phyloP scores from a whole-genome alignment of 768 basidiomycete genomes.

The Podaxis sp. region DNA sequence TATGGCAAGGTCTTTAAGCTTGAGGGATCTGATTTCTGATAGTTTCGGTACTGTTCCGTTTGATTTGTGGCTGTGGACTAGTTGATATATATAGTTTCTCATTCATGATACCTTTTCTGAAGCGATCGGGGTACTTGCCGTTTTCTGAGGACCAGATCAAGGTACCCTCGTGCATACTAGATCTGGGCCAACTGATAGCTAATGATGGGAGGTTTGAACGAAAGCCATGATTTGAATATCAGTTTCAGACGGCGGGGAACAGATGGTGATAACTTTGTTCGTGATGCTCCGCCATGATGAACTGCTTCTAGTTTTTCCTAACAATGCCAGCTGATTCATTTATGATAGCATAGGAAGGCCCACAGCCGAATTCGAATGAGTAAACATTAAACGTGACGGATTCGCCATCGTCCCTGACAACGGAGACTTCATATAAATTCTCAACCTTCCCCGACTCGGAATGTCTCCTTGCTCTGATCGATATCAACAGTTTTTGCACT shows the following conservation, averaged over 20 bases:
- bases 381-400: no score
- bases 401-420: no score
- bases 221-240: no score
- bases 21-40: conserved; percentile 78
- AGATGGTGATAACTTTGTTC: background rate
- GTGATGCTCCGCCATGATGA: background rate
- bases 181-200: background rate
- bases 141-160: background rate
- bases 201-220: no score
- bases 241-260: background rate
- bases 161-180: background rate
- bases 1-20: conserved; percentile 89
- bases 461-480: background rate
- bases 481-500: background rate
- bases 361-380: background rate
- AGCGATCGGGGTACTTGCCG: background rate
- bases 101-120: background rate
- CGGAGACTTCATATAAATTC: background rate
- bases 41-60: background rate
- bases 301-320: background rate
- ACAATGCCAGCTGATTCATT: background rate
- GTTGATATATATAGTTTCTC: background rate
- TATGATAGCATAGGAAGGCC: background rate
- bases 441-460: background rate
- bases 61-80: background rate